A percentile compares a stretch with the other conserved stretches of the same genome.
Conservation (phyloP, 2,329 filamentous ascomycete species). For the Paraphoma chrysanthemicola region DNA sequence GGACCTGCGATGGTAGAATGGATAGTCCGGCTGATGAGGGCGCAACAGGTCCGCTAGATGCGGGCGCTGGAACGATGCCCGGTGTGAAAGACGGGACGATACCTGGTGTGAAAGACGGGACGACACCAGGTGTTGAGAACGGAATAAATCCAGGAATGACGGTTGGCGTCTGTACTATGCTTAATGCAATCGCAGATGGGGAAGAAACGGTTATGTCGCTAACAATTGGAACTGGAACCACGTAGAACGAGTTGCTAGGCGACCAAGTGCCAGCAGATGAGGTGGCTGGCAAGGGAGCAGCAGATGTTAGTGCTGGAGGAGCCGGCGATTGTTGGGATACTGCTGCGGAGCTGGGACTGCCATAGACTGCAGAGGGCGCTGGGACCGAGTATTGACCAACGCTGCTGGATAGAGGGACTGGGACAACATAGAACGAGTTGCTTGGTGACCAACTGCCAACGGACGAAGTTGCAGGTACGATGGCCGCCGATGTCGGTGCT, state of each 20-base stretch:
- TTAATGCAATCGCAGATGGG: neutral
- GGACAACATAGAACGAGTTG: neutral
- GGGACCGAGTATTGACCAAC: neutral
- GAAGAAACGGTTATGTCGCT: neutral
- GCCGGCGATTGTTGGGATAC: neutral
- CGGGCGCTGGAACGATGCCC: neutral
- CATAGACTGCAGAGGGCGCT: neutral
- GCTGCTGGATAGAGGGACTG: neutral
- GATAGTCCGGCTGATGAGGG: neutral
- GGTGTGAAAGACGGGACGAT: neutral
- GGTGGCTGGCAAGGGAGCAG: neutral
- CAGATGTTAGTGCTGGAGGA: neutral
- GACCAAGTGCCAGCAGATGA: neutral
- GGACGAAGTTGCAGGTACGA: too few species aligned
- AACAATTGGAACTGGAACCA: neutral
- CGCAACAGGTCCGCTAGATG: neutral
- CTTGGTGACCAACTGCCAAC: neutral
- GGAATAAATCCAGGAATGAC: conserved; percentile 2
- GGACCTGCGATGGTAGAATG: neutral
- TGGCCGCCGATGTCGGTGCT: neutral
- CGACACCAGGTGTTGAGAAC: conserved; percentile 2
- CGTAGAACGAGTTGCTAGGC: conserved; percentile 6
- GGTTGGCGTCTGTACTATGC: neutral
- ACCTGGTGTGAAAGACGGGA: neutral
- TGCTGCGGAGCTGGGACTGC: neutral